Base-by-base conservation (phyloP, 2,329 filamentous ascomycete genomes). In the Cytospora schulzeri region DNA sequence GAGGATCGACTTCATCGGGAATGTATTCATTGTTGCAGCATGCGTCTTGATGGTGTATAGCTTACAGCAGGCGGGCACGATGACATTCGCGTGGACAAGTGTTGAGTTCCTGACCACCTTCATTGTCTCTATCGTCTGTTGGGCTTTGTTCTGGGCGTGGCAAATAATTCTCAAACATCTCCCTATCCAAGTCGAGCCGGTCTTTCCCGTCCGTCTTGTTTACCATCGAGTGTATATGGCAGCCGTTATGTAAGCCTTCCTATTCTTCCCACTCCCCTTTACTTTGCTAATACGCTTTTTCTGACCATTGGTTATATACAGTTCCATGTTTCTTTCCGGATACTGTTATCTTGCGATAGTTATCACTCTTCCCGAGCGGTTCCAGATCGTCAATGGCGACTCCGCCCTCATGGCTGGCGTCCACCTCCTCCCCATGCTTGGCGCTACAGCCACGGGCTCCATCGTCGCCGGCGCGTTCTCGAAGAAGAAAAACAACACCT, bases 321-420 rank as follows among this genome's bases (percentile, higher is more conserved):
- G 83, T 19, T 80, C 83, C 29, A 87, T 85, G 2, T 74, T 88
- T 19, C 76, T 88, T 22, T 82, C 82, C 0, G 85, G 85, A 2
- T 86, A 84, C 59, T 77, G 82, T 0, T 88, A 87, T 66, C 81
- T 88, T 26, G 77, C 83, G 5, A 77, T 87, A n/a, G 80, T 85
- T 15, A 81, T 88, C 63, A 79, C 82, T 35, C 79, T 89, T 5
- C 86, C 86, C 0, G 83, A 88, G 68, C 77, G 85, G 8, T 85
- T 87, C 57, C 85, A 88, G 66, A 82, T 88, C 45, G 81, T 87
- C 60, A 83, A 87, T 67, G 76, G 76, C 7, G 79, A 86, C 57
- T 79, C 74, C 35, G 78, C 83, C 0, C 76, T 88, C 28, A 78
- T 79, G 70, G 84, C 85, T 0, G 85, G 86, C 5, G 71, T 88